Evolutionary conservation across 164 flowering plant species (phyloP).

Genomic region (Magnolia changhungtana): DNA sequence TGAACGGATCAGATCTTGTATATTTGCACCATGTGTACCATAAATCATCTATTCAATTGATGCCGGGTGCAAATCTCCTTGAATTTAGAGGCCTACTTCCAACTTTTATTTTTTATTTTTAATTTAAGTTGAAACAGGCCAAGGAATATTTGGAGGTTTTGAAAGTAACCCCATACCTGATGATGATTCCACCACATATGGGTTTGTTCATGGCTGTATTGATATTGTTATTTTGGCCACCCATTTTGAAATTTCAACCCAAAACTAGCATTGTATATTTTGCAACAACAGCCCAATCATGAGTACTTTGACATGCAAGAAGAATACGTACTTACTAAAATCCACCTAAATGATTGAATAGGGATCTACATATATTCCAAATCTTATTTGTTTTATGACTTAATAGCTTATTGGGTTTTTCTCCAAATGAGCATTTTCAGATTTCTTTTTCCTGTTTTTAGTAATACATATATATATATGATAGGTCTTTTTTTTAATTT

Average conservation of each 20-base stretch:
- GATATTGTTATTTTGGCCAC: not conserved
- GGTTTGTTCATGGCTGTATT: not conserved
- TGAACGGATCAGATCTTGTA: no score
- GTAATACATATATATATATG: no score
- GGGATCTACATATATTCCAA: not conserved
- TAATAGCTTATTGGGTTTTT: not conserved
- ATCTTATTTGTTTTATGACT: not conserved
- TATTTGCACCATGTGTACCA: no score
- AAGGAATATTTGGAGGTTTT: constrained; percentile 5
- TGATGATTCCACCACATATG: not conserved
- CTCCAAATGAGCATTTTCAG: not conserved
- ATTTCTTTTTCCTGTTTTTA: no score
- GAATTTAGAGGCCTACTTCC: not conserved
- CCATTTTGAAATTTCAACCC: constrained; percentile 2
- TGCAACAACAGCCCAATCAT: not conserved
- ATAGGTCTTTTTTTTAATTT: no score
- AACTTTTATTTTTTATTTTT: not conserved
- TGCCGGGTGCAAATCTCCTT: no score
- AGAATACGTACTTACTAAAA: not conserved
- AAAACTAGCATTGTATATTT: not conserved
- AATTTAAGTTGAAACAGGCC: not conserved
- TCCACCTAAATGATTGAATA: not conserved
- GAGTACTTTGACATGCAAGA: not conserved
- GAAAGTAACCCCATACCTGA: constrained; percentile 3
- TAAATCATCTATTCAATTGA: no score